phyloP scores from a whole-genome alignment of 345 rosid species.

The Sonneratia caseolaris region DNA sequence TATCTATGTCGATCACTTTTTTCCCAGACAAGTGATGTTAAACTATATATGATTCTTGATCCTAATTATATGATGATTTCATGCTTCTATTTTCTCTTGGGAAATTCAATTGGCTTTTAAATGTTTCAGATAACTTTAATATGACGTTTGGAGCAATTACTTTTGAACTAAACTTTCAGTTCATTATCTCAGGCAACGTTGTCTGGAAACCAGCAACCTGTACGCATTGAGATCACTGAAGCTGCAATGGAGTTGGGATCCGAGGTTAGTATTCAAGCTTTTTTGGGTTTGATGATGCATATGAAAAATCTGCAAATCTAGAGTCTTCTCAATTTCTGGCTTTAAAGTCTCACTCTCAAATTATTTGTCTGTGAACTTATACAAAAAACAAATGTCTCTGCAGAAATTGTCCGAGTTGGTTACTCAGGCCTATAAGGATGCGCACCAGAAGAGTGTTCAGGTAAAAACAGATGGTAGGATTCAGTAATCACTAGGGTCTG shows the following conservation, averaged over 20 bases:
- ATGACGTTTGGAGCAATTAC: background rate
- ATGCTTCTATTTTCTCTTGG: background rate
- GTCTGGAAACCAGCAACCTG: constrained; percentile 84
- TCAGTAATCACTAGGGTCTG: background rate
- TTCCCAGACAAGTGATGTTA: too few relatives aligned
- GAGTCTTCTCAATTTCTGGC: background rate
- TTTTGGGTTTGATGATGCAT: too few relatives aligned
- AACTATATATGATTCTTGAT: background rate
- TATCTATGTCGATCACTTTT: too few relatives aligned
- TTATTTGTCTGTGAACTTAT: background rate
- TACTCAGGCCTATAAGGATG: constrained; percentile 85
- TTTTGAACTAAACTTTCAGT: background rate
- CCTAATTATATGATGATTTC: background rate
- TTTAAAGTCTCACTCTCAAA: background rate
- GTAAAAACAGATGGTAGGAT: constrained; percentile 18
- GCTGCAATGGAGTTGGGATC: constrained; percentile 93
- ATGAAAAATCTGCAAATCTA: background rate
- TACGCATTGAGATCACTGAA: constrained; percentile 86
- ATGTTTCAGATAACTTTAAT: background rate
- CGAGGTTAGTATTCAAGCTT: constrained; percentile 38
- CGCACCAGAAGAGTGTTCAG: constrained; percentile 82
- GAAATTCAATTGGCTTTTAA: background rate
- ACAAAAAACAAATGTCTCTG: constrained; percentile 3
- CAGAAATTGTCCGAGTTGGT: constrained; percentile 74
- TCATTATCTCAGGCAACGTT: constrained; percentile 49